A percentile compares a stretch with the other conserved stretches of the same genome.
Evolutionary conservation across 495 filamentous ascomycete genomes (phyloP).

Genomic region (Talaromyces adpressus): DNA sequence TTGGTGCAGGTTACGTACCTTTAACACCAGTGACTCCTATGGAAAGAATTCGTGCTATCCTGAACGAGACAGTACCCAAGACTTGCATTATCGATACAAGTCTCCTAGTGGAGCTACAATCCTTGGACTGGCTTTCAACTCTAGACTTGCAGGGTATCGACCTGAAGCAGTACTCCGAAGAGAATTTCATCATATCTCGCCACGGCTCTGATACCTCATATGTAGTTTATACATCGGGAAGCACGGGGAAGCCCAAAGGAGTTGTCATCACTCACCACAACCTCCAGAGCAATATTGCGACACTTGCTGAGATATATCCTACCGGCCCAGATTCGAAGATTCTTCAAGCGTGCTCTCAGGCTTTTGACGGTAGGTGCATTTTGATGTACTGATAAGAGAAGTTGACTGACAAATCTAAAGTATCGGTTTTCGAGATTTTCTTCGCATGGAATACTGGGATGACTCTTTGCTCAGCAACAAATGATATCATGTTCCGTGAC

Average conservation of each 20-base stretch:
- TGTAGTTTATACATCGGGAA: slow-evolving; percentile 61
- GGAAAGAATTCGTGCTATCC: slow-evolving; percentile 45
- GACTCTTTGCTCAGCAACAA: slow-evolving; percentile 60
- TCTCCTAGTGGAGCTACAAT: slow-evolving; percentile 6
- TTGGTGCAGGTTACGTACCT: slow-evolving; percentile 68
- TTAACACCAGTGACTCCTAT: slow-evolving; percentile 57
- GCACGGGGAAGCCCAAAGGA: slow-evolving; percentile 61
- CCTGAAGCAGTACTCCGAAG: slow-evolving; percentile 15
- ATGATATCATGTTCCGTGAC: slow-evolving; percentile 58
- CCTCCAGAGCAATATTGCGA: slow-evolving; percentile 59
- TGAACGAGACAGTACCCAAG: slow-evolving; percentile 42
- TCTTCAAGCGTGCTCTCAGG: slow-evolving; percentile 66
- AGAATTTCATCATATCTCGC: slow-evolving; percentile 19
- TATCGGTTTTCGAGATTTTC: slow-evolving; percentile 77
- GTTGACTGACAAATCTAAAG: slow-evolving; percentile 18
- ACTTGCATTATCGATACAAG: slow-evolving; percentile 37
- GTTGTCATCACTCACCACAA: slow-evolving; percentile 62
- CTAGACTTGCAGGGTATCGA: slow-evolving; percentile 30
- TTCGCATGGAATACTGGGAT: slow-evolving; percentile 70
- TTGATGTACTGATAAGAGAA: slow-evolving; percentile 6
- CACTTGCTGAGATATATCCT: slow-evolving; percentile 54
- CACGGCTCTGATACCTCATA: slow-evolving; percentile 33
- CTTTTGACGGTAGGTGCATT: slow-evolving; percentile 50
- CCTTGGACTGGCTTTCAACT: slow-evolving; percentile 14
- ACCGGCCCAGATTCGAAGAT: slow-evolving; percentile 38